Evolutionary conservation across 768 basidiomycete genomes (phyloP), one percentile per base, ranked within the genome.

Genomic region (Crassisporium funariophilum): DNA sequence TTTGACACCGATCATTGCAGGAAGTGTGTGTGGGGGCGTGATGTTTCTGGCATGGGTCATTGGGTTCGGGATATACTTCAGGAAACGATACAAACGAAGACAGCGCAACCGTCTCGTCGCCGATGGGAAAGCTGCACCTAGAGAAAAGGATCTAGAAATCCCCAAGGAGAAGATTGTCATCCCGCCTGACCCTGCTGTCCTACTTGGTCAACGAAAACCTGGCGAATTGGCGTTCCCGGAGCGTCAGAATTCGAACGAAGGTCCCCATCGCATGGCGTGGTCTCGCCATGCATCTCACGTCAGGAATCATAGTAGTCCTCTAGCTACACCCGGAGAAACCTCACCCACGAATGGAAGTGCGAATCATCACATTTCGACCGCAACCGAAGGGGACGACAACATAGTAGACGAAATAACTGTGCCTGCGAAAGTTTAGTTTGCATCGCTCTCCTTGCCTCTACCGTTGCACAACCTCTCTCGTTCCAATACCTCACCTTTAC

Each of bases 141-240:
- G 67, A 44, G 60, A 58, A 42, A 74, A 72, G 56, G 66, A 68
- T 45, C 54, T 69, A 44, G 61, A 66, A 39, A 60, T 65, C 36
- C 63, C 69, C 13, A 66, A 71, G 42, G 74, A 78, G 54, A 73
- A 66, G 37, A 67, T 81, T 44, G 69, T 84, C 41, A 79, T 84
- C 15, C 83, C 83, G 15, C 83, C 82, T 1, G 83, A 86, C 62
- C 83, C 84, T n/a, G 83, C 83, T 31, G 70, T 84, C 22, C 60
- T 84, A n/a, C 65, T 78, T 35, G 79, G 79, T 15, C 68, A 73
- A 36, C 60, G 67, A 16, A 53, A 61, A 45, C 73, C 78, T 2
- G 78, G 79, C 19, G 60, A 65, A 41, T 48, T 55, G 15, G 54
- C 52, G 9, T 63, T 63, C 44, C 62, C 62, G n/a, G 64, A 65